phyloP scores from a whole-genome alignment of 1,284 basidiomycete genomes.

The Heliocybe sulcata region DNA sequence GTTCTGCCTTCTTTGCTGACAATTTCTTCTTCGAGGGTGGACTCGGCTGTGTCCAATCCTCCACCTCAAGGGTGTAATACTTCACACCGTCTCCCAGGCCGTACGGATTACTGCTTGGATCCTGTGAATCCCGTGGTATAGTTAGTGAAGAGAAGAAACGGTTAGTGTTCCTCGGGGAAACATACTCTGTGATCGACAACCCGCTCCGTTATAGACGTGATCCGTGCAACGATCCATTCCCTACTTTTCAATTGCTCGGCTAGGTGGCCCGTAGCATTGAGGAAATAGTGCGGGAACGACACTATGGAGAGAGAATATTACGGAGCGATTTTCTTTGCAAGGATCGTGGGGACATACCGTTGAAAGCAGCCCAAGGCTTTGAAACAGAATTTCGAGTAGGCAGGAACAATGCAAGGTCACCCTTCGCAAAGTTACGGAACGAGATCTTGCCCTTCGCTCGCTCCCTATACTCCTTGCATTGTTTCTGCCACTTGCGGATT shows the following conservation, averaged over 20 bases:
- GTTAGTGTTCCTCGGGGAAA: slow-evolving; percentile 14
- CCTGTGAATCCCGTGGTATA: slow-evolving; percentile 31
- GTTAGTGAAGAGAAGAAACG: neutral
- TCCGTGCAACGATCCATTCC: slow-evolving; percentile 93
- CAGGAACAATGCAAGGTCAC: slow-evolving; percentile 91
- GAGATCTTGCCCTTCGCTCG: slow-evolving; percentile 90
- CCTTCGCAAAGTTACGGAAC: slow-evolving; percentile 88
- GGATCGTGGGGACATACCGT: slow-evolving; percentile 46
- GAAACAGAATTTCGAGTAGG: slow-evolving; percentile 90
- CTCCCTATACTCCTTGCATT: slow-evolving; percentile 91
- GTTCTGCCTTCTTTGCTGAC: slow-evolving; percentile 42
- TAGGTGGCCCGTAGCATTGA: slow-evolving; percentile 79
- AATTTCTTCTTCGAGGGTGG: slow-evolving; percentile 50
- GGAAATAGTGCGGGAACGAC: slow-evolving; percentile 95
- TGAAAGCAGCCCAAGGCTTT: slow-evolving; percentile 97
- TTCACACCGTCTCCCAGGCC: slow-evolving; percentile 86
- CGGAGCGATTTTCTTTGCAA: slow-evolving; percentile 3
- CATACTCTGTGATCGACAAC: slow-evolving; percentile 72
- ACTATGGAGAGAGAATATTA: slow-evolving; percentile 39
- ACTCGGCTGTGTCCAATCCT: slow-evolving; percentile 81
- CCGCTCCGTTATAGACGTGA: slow-evolving; percentile 82
- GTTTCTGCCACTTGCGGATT: slow-evolving; percentile 95
- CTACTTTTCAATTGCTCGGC: slow-evolving; percentile 80
- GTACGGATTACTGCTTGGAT: slow-evolving; percentile 68
- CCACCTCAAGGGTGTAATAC: slow-evolving; percentile 90